Evolutionary conservation across 805 yeast species (phyloP).

Genomic region (Metschnikowia colocasiae): DNA sequence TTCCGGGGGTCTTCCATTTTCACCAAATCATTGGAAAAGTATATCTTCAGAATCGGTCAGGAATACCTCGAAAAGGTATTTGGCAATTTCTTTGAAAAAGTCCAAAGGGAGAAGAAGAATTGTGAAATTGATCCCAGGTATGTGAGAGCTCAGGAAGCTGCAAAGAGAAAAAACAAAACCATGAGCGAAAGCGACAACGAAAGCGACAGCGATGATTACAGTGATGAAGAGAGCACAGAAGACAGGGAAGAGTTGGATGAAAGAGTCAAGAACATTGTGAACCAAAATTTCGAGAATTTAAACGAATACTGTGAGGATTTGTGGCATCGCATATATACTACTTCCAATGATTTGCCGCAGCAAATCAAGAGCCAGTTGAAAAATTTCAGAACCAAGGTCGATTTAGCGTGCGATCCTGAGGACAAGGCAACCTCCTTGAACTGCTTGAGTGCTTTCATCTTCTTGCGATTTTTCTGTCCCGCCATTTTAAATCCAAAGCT

Average conservation of each 20-base stretch:
- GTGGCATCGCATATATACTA: constrained; percentile 62
- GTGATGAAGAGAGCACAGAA: constrained; percentile 23
- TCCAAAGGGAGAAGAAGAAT: constrained; percentile 47
- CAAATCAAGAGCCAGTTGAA: constrained; percentile 63
- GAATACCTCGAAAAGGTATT: constrained; percentile 71
- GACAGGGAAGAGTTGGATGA: constrained; percentile 33
- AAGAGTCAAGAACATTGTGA: constrained; percentile 33
- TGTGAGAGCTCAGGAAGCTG: constrained; percentile 38
- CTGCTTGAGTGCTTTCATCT: constrained; percentile 79
- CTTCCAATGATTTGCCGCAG: constrained; percentile 72
- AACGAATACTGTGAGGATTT: constrained; percentile 49
- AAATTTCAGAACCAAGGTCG: constrained; percentile 60
- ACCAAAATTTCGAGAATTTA: constrained; percentile 48
- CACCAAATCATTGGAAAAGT: constrained; percentile 76
- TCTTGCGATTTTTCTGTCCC: constrained; percentile 74
- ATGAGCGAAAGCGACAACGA: constrained; percentile 14
- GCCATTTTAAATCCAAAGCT: constrained; percentile 87
- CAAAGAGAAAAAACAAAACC: constrained; percentile 22
- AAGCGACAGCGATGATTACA: constrained; percentile 17
- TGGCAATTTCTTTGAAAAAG: constrained; percentile 59
- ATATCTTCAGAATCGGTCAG: constrained; percentile 71
- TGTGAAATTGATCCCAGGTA: constrained; percentile 81
- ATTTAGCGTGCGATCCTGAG: constrained; percentile 53
- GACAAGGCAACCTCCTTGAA: constrained; percentile 57
- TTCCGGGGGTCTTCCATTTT: constrained; percentile 85